These are phyloP conservation scores for Pichia phayaonensis DNA, from an alignment of 805 yeast species.

Conservation along the genomic window DNA sequence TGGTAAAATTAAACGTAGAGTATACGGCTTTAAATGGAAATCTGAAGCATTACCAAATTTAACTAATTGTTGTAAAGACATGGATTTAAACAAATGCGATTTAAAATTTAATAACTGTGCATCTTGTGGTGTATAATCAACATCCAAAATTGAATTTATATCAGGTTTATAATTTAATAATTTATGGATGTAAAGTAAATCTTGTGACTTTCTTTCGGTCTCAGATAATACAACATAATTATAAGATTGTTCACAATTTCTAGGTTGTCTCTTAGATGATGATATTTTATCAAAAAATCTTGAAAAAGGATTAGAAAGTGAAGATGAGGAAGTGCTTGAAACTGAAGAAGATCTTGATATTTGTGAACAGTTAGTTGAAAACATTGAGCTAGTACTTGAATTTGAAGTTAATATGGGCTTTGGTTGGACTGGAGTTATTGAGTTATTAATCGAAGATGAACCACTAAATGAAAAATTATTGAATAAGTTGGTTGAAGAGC, in stretches of 20 bases:
- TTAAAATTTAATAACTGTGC: constrained; percentile 2
- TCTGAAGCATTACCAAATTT: constrained; percentile 29
- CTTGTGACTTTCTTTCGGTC: constrained; percentile 2
- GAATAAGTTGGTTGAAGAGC: constrained; percentile 4
- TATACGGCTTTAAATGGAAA: constrained; percentile 22
- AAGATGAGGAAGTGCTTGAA: background rate
- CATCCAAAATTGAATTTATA: constrained; percentile 5
- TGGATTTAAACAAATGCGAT: constrained; percentile 11
- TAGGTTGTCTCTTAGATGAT: background rate
- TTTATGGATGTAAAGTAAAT: constrained; percentile 2
- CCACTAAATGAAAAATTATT: background rate
- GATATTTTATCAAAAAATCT: constrained; percentile 6
- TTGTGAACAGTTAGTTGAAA: background rate
- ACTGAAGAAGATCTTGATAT: background rate
- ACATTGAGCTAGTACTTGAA: background rate
- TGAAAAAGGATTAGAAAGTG: background rate
- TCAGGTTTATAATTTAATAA: constrained; percentile 11
- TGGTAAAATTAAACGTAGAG: constrained; percentile 25
- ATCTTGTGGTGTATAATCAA: constrained; percentile 6
- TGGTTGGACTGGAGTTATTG: background rate
- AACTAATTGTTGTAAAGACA: constrained; percentile 26
- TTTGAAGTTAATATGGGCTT: background rate
- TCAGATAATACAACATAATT: background rate
- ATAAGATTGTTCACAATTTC: background rate
- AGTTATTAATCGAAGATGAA: background rate